Conservation (phyloP, 495 filamentous ascomycete genomes). For the Symbiotaphrina buchneri region DNA sequence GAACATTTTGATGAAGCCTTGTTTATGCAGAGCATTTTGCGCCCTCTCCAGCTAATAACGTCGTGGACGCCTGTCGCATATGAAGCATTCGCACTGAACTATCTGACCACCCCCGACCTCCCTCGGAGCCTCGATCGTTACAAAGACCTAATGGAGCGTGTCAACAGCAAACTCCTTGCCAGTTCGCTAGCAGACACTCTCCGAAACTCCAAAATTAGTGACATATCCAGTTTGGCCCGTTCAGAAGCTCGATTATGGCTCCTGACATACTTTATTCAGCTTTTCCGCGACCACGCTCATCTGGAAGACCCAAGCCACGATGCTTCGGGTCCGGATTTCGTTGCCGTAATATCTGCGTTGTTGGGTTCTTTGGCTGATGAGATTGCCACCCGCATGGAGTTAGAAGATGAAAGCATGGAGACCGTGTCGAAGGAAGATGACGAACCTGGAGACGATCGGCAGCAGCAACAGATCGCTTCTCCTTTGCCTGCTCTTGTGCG, state of each 20-base stretch:
- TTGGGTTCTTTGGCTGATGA: conserved; percentile 36
- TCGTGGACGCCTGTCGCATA: conserved; percentile 26
- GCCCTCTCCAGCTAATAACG: conserved; percentile 23
- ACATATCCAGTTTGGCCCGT: conserved; percentile 7
- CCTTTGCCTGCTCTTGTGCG: conserved; percentile 33
- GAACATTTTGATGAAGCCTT: conserved; percentile 16
- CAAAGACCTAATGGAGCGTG: conserved; percentile 20
- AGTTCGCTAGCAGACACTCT: conserved; percentile 17
- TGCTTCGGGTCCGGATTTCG: conserved; percentile 30
- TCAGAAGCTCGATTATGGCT: conserved; percentile 40
- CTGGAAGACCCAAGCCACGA: conserved; percentile 15
- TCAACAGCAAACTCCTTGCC: conserved; percentile 31
- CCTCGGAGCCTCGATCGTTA: conserved; percentile 18
- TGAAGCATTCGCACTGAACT: conserved; percentile 30
- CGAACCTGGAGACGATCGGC: conserved; percentile 1
- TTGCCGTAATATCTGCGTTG: conserved; percentile 38
- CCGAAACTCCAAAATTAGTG: conserved; percentile 2
- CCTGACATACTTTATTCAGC: conserved; percentile 56
- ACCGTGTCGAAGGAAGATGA: conserved; percentile 5
- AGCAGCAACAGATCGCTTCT: conserved; percentile 2
- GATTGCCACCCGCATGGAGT: conserved; percentile 29
- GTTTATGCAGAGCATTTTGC: conserved; percentile 16
- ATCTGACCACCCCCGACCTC: conserved; percentile 27
- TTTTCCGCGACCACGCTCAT: conserved; percentile 31
- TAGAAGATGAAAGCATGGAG: conserved; percentile 18